A percentile compares a stretch with the other conserved stretches of the same genome.
Conservation (phyloP, 331 rosid genomes). For the Pyracantha coccinea region DNA sequence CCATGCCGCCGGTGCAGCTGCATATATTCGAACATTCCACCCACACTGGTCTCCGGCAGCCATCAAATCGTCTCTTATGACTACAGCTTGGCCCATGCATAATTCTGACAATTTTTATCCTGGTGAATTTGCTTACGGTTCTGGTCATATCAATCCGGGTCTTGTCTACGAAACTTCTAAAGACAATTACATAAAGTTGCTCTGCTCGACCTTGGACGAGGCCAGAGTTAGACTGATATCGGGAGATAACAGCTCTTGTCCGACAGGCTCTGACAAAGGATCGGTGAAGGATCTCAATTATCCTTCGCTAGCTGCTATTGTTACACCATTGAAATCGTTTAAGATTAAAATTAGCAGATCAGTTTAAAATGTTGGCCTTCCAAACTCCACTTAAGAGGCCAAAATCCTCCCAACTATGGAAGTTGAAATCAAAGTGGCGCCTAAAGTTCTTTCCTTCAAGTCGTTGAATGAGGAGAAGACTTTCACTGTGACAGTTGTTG, state of each 20-base stretch:
- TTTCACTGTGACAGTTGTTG: not conserved
- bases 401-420: not conserved
- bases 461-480: not conserved
- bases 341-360: not conserved
- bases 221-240: not conserved
- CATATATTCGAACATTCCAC: constrained; percentile 29
- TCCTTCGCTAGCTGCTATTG: constrained; percentile 7
- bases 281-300: constrained; percentile 15
- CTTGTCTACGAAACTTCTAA: not conserved
- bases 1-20: constrained; percentile 30
- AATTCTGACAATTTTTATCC: not conserved
- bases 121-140: not conserved
- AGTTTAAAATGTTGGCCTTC: constrained; percentile 29
- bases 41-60: constrained; percentile 43
- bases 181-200: not conserved
- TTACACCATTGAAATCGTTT: not conserved
- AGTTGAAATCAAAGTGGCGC: not conserved
- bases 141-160: not conserved
- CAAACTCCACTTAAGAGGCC: constrained; percentile 20
- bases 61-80: constrained; percentile 44
- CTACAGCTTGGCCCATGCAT: constrained; percentile 12
- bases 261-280: not conserved
- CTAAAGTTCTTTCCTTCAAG: not conserved
- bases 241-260: constrained; percentile 9
- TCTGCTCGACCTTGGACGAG: not conserved